These are phyloP conservation scores for Centrapalus pauciflorus DNA, from an alignment of 129 eudicot species.

Conservation along the genomic window DNA sequence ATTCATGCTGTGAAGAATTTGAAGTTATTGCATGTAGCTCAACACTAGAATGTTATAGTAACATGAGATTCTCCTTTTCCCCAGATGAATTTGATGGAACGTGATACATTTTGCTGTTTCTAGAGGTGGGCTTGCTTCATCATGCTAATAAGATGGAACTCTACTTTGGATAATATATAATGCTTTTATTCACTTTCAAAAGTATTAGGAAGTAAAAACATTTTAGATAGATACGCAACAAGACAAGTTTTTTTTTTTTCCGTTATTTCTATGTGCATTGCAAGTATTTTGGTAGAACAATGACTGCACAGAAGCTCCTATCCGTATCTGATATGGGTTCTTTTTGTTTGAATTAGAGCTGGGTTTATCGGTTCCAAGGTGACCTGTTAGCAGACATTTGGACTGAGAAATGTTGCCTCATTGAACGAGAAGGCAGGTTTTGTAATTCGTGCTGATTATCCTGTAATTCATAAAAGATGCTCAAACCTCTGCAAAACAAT, in stretches of 20 bases:
- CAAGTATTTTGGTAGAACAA: constrained; percentile 13
- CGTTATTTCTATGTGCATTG: neutral
- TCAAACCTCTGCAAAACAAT: neutral
- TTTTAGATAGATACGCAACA: neutral
- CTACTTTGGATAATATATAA: constrained; percentile 15
- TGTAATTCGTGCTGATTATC: constrained; percentile 26
- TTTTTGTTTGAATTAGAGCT: constrained; percentile 63
- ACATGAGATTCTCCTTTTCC: constrained; percentile 58
- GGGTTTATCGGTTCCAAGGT: constrained; percentile 96
- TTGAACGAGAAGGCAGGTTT: constrained; percentile 42
- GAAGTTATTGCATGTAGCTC: constrained; percentile 13
- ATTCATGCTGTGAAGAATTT: neutral
- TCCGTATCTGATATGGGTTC: constrained; percentile 38
- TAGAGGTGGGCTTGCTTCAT: constrained; percentile 58
- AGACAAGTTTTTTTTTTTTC: neutral
- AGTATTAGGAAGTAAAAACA: constrained; percentile 1
- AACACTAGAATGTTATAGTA: constrained; percentile 31
- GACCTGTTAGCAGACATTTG: constrained; percentile 43
- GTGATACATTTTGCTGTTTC: constrained; percentile 61
- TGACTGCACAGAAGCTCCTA: neutral
- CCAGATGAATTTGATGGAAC: constrained; percentile 98
- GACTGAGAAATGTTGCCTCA: constrained; percentile 2
- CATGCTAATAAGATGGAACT: constrained; percentile 34
- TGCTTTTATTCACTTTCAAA: neutral
- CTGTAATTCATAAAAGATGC: constrained; percentile 26